Evolutionary conservation across 345 rosid genomes (phyloP).

Genomic region (Pistacia vera): DNA sequence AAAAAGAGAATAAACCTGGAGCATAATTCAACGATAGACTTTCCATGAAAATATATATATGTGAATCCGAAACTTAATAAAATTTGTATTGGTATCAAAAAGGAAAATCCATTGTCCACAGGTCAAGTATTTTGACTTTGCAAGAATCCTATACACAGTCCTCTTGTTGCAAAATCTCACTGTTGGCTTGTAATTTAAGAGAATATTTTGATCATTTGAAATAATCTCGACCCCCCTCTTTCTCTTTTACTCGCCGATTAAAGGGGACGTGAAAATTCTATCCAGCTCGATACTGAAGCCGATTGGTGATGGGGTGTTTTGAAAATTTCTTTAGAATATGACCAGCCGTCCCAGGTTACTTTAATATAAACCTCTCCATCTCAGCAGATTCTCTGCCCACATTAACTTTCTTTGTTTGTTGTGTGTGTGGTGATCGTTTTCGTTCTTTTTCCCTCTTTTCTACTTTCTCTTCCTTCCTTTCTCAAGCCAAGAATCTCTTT

Average conservation of each 20-base stretch:
- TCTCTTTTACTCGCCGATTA: neutral
- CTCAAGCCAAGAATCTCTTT: slow-evolving; percentile 82
- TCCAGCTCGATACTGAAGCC: slow-evolving; percentile 14
- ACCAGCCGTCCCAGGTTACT: slow-evolving; percentile 34
- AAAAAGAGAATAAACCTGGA: neutral
- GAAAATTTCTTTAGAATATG: neutral
- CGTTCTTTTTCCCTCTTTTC: neutral
- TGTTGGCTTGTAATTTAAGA: neutral
- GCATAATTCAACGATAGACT: slow-evolving; percentile 1
- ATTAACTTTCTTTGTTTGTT: neutral
- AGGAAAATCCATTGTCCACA: slow-evolving; percentile 9
- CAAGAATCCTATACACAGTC: slow-evolving; percentile 13
- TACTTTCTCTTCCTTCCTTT: slow-evolving; percentile 54
- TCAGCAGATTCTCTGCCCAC: slow-evolving; percentile 46
- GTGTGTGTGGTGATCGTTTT: neutral
- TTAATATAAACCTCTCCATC: slow-evolving; percentile 34
- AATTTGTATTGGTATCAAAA: neutral
- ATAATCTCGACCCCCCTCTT: neutral
- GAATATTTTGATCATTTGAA: neutral
- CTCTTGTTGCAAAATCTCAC: neutral
- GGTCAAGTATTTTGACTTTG: neutral
- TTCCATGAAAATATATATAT: neutral
- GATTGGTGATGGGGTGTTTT: no score
- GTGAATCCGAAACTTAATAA: neutral
- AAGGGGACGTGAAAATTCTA: neutral